Conservation (phyloP, 306 rosid genomes). For the Argentina anserina region DNA sequence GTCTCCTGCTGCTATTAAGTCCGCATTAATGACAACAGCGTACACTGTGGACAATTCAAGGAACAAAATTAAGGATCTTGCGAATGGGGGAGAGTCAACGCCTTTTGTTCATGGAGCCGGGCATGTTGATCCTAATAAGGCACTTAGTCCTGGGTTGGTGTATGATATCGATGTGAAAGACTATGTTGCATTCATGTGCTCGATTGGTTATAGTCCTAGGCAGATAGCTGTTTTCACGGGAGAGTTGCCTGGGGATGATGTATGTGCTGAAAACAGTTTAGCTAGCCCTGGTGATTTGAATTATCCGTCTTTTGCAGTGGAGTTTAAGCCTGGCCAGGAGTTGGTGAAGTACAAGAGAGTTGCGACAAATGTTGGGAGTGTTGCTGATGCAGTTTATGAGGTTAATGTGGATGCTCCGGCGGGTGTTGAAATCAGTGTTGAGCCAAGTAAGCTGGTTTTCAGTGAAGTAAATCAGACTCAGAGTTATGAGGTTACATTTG, state of each 20-base stretch:
- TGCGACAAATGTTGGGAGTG: conserved; percentile 64
- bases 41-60: conserved; percentile 67
- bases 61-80: conserved; percentile 53
- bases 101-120: conserved; percentile 84
- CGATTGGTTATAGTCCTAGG: conserved; percentile 60
- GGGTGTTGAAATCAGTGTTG: conserved; percentile 56
- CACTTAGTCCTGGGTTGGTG: conserved; percentile 74
- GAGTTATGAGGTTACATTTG: conserved; percentile 54
- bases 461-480: conserved; percentile 42
- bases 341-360: conserved; percentile 55
- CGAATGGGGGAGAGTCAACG: conserved; percentile 59
- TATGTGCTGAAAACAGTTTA: conserved; percentile 35
- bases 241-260: conserved; percentile 35
- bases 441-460: conserved; percentile 60
- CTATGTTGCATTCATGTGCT: conserved; percentile 74
- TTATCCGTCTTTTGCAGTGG: conserved; percentile 76
- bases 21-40: conserved; percentile 78
- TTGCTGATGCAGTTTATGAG: conserved; percentile 59
- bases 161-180: conserved; percentile 54
- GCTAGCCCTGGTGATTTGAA: conserved; percentile 71
- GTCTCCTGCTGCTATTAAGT: conserved; percentile 83
- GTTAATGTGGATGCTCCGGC: conserved; percentile 53
- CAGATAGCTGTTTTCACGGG: conserved; percentile 52
- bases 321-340: conserved; percentile 23
- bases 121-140: conserved; percentile 86